These are phyloP conservation scores for Fusarium sp. DNA, from an alignment of 2,329 filamentous ascomycete genomes.

Conservation along the genomic window DNA sequence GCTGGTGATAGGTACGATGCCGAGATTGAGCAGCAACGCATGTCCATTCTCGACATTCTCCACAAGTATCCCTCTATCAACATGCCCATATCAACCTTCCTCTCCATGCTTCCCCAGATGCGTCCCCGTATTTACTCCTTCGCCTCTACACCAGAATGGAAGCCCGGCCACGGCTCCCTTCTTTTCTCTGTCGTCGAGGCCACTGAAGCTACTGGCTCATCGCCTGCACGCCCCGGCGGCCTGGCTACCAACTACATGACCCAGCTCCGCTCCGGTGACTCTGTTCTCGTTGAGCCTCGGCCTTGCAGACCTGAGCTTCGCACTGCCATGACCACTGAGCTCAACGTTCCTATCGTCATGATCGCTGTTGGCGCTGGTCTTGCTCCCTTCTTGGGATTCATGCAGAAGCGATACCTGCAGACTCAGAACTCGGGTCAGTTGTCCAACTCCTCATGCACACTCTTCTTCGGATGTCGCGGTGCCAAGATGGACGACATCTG, in stretches of 20 bases:
- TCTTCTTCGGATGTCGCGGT: background rate
- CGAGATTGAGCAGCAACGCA: slow-evolving; percentile 63
- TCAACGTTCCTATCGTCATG: slow-evolving; percentile 1
- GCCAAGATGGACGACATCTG: slow-evolving; percentile 5
- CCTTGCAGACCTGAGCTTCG: background rate
- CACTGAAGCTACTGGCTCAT: background rate
- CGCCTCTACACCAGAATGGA: background rate
- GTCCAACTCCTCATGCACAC: background rate
- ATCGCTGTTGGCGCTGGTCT: slow-evolving; percentile 4
- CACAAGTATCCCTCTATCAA: slow-evolving; percentile 67
- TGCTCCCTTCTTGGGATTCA: background rate
- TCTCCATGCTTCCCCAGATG: slow-evolving; percentile 80
- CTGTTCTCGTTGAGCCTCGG: background rate
- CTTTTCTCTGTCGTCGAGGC: slow-evolving; percentile 5
- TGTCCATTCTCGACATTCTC: slow-evolving; percentile 74
- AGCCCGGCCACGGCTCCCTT: background rate
- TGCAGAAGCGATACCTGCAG: slow-evolving; percentile 6
- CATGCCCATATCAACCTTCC: slow-evolving; percentile 71
- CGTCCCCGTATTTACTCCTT: slow-evolving; percentile 8
- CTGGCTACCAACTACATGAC: slow-evolving; percentile 10
- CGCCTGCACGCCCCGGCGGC: background rate
- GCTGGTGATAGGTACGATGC: slow-evolving; percentile 56
- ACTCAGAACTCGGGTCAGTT: background rate
- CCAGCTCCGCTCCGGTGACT: background rate
- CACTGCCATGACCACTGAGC: background rate